A percentile compares a stretch with the other conserved stretches of the same genome.
These are phyloP conservation scores for Phytophthora cryptogea DNA, from an alignment of 352 stramenopile genomes.

Conservation along the genomic window DNA sequence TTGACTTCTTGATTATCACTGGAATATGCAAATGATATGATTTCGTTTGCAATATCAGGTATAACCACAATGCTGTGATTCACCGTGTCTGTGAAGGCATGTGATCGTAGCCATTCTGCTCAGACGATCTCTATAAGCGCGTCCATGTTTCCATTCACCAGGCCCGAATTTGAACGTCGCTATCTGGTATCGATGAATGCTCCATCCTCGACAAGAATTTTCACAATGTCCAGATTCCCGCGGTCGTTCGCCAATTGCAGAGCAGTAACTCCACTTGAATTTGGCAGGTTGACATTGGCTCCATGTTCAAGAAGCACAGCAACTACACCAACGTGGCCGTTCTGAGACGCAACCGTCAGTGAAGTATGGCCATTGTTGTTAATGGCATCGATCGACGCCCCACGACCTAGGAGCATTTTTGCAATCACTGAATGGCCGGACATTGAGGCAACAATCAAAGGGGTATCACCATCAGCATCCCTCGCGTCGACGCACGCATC, in stretches of 20 bases:
- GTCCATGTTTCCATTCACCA: neutral
- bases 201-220: neutral
- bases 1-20: no score
- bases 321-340: neutral
- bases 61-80: no score
- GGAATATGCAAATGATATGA: no score
- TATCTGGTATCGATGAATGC: neutral
- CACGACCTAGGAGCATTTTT: constrained; percentile 1
- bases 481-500: neutral
- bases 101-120: no score
- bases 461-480: neutral
- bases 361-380: constrained; percentile 11
- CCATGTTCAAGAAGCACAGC: constrained; percentile 1
- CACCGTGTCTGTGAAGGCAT: no score
- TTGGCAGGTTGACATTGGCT: constrained; percentile 1
- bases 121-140: no score
- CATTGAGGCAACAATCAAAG: neutral
- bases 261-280: neutral
- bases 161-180: neutral
- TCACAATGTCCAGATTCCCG: neutral
- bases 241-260: neutral
- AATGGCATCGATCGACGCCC: neutral
- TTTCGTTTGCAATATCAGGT: no score
- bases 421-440: neutral
- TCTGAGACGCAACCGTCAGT: neutral